Conservation (phyloP, 2,329 filamentous ascomycete genomes). For the Tolypocladium album region DNA sequence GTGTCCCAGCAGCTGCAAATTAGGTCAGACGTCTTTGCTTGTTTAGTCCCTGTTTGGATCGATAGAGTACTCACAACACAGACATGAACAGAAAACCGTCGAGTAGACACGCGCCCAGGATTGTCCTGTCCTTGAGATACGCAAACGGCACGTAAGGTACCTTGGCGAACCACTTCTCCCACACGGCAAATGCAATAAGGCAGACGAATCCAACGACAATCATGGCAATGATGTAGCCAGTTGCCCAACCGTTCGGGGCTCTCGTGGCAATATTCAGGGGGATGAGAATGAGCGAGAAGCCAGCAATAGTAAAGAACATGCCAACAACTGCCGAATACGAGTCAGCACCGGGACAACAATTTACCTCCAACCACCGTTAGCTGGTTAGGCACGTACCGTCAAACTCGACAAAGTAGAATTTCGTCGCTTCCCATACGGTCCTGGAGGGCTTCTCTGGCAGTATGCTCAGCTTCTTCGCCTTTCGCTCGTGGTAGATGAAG, state of each 20-base stretch:
- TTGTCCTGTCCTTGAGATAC: slow-evolving; percentile 34
- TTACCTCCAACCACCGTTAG: background rate
- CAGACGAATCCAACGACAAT: slow-evolving; percentile 38
- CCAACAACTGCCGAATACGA: slow-evolving; percentile 26
- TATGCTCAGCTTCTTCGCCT: slow-evolving; percentile 20
- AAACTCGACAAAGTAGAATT: slow-evolving; percentile 47
- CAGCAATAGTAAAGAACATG: slow-evolving; percentile 38
- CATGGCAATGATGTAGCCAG: slow-evolving; percentile 33
- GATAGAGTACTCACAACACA: slow-evolving; percentile 14
- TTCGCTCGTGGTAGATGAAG: slow-evolving; percentile 27
- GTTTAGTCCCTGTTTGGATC: background rate
- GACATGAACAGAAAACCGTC: slow-evolving; percentile 24
- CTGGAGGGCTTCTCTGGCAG: slow-evolving; percentile 31
- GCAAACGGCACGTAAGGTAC: slow-evolving; percentile 43
- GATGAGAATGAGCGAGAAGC: slow-evolving; percentile 40
- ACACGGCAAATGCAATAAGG: slow-evolving; percentile 39
- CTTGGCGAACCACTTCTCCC: slow-evolving; percentile 47
- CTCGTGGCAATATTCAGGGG: slow-evolving; percentile 32
- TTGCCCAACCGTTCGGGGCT: slow-evolving; percentile 27
- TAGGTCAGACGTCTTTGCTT: background rate
- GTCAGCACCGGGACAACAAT: background rate
- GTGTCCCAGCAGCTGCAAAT: slow-evolving; percentile 22
- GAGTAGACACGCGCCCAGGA: slow-evolving; percentile 30
- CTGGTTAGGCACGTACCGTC: slow-evolving; percentile 28
- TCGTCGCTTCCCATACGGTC: slow-evolving; percentile 30